These are phyloP conservation scores for Starmera quercuum DNA, from an alignment of 805 yeast genomes.

Conservation along the genomic window DNA sequence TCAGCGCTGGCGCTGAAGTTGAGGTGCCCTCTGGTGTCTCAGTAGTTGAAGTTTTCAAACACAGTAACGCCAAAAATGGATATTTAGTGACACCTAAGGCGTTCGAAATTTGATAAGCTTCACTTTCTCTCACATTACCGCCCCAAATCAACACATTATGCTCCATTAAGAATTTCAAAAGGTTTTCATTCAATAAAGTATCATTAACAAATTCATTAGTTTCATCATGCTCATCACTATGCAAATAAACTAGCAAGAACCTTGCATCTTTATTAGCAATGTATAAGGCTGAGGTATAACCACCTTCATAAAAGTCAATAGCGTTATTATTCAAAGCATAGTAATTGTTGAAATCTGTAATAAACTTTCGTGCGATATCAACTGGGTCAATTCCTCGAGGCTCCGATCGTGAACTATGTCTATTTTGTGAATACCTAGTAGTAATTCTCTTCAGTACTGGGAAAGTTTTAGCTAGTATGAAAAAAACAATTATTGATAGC, in stretches of 20 bases:
- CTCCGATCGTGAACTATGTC: conserved; percentile 27
- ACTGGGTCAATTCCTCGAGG: conserved; percentile 40
- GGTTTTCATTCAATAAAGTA: conserved; percentile 43
- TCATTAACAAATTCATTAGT: conserved; percentile 42
- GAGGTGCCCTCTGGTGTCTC: conserved; percentile 52
- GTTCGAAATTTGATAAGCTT: conserved; percentile 77
- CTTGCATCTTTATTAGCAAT: conserved; percentile 61
- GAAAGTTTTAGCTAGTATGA: conserved; percentile 21
- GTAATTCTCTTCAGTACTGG: conserved; percentile 30
- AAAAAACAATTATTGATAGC: conserved; percentile 17
- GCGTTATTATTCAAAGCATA: conserved; percentile 15
- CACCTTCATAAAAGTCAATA: conserved; percentile 49
- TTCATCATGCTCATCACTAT: conserved; percentile 65
- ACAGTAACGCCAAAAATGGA: conserved; percentile 78
- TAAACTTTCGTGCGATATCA: conserved; percentile 44
- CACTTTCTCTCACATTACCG: conserved; percentile 75
- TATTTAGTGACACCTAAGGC: conserved; percentile 61
- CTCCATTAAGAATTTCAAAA: conserved; percentile 39
- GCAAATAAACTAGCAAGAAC: conserved; percentile 67
- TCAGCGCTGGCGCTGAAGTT: conserved; percentile 46
- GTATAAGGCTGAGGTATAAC: conserved; percentile 74
- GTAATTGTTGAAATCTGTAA: conserved; percentile 43
- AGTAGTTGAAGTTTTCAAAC: conserved; percentile 46
- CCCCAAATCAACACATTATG: conserved; percentile 73
- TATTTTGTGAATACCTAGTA: conserved; percentile 27